A percentile compares a stretch with the other conserved stretches of the same genome.
Conservation (phyloP, 2,329 filamentous ascomycete species). For the Ophiostoma perfectum region DNA sequence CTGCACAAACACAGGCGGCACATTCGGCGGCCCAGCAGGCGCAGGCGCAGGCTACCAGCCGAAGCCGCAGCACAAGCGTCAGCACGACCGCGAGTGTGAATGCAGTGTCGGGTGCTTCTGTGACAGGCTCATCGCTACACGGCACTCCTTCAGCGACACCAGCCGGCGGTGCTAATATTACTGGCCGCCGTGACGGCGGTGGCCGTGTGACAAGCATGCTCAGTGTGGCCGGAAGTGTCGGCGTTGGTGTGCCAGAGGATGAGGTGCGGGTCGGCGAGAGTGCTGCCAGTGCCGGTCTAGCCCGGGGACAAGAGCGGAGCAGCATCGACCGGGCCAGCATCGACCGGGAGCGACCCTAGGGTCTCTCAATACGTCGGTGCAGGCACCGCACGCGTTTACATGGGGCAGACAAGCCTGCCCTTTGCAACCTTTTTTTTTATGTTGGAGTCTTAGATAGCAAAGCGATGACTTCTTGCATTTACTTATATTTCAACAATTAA, state of each 20-base stretch:
- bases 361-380: neutral
- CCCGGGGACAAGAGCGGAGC: conserved; percentile 19
- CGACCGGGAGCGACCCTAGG: neutral
- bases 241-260: conserved; percentile 54
- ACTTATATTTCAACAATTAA: neutral
- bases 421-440: neutral
- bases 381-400: neutral
- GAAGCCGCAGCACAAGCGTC: conserved; percentile 45
- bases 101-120: conserved; percentile 31
- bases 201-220: conserved; percentile 44
- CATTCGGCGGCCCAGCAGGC: conserved; percentile 21
- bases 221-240: conserved; percentile 39
- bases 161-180: conserved; percentile 40
- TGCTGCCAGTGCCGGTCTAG: conserved; percentile 46
- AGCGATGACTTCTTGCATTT: neutral
- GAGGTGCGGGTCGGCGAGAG: conserved; percentile 58
- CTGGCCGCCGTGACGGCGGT: conserved; percentile 40
- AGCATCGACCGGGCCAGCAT: conserved; percentile 1
- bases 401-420: neutral
- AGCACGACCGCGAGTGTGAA: conserved; percentile 51
- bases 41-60: conserved; percentile 31
- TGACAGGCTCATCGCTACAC: conserved; percentile 32
- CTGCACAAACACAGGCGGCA: neutral
- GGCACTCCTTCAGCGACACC: conserved; percentile 24
- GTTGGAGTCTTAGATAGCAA: neutral